phyloP scores from a whole-genome alignment of 306 rosid species.

The Fragaria nilgerrensis region DNA sequence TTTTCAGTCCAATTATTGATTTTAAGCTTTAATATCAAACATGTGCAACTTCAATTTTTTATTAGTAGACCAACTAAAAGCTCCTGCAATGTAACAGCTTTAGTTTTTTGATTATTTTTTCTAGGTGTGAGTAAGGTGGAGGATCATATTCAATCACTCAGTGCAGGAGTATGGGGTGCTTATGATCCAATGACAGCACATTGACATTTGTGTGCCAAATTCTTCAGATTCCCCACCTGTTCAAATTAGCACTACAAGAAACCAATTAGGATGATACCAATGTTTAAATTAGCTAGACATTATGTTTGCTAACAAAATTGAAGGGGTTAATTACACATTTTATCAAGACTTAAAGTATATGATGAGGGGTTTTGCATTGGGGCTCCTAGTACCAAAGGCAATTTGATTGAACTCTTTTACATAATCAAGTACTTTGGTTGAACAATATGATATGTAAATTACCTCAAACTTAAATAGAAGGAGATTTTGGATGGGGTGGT shows the following conservation, averaged over 20 bases:
- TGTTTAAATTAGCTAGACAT: background rate
- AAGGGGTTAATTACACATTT: background rate
- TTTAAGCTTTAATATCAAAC: background rate
- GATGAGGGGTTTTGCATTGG: background rate
- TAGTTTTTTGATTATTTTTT: conserved; percentile 3
- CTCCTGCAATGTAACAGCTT: conserved; percentile 9
- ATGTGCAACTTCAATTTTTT: conserved; percentile 6
- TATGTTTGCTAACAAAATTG: background rate
- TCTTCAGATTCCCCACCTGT: conserved; percentile 1
- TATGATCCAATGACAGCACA: conserved; percentile 6
- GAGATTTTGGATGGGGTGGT: background rate
- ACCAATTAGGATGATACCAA: background rate
- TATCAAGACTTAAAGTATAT: background rate
- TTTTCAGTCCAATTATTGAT: background rate
- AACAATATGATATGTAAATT: background rate
- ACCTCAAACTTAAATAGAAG: background rate
- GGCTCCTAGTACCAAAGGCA: background rate
- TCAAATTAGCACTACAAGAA: background rate
- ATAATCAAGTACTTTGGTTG: background rate
- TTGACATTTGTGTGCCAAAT: background rate
- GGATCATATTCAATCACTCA: conserved; percentile 1
- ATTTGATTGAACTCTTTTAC: background rate
- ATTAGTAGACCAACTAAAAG: background rate
- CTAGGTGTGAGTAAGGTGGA: background rate
- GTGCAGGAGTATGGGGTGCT: conserved; percentile 2